Conservation (phyloP, 2,329 filamentous ascomycete genomes). For the Venturia nashicola region DNA sequence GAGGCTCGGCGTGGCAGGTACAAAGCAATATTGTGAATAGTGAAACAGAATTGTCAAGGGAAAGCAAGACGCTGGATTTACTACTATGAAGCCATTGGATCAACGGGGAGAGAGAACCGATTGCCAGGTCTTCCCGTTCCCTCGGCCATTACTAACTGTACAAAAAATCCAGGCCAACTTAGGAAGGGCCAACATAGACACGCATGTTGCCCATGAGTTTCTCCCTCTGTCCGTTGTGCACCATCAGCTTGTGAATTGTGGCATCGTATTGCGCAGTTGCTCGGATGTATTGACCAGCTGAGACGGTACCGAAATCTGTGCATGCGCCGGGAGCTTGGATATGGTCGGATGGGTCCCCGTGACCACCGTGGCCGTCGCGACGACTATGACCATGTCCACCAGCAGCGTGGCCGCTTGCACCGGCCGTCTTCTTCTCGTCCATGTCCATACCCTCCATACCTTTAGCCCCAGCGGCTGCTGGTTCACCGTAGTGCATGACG, state of each 20-base stretch:
- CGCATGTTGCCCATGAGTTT: conserved; percentile 11
- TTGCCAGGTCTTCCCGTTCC: too few relatives aligned
- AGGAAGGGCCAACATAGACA: conserved; percentile 7
- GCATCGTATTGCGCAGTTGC: conserved; percentile 4
- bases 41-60: too few relatives aligned
- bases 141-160: too few relatives aligned
- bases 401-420: background rate
- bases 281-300: background rate
- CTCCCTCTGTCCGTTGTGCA: conserved; percentile 9
- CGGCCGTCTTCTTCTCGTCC: background rate
- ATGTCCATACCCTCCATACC: background rate
- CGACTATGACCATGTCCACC: background rate
- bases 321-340: conserved; percentile 10
- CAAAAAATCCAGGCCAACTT: background rate
- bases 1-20: too few relatives aligned
- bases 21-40: too few relatives aligned
- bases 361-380: conserved; percentile 1
- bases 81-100: too few relatives aligned
- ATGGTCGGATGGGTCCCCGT: background rate
- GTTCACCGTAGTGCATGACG: conserved; percentile 9
- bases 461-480: background rate
- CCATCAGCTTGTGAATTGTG: background rate
- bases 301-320: conserved; percentile 6
- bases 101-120: too few relatives aligned
- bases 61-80: too few relatives aligned